Evolutionary conservation across 2,329 filamentous ascomycete genomes (phyloP).

Genomic region (Penicillium sp.): DNA sequence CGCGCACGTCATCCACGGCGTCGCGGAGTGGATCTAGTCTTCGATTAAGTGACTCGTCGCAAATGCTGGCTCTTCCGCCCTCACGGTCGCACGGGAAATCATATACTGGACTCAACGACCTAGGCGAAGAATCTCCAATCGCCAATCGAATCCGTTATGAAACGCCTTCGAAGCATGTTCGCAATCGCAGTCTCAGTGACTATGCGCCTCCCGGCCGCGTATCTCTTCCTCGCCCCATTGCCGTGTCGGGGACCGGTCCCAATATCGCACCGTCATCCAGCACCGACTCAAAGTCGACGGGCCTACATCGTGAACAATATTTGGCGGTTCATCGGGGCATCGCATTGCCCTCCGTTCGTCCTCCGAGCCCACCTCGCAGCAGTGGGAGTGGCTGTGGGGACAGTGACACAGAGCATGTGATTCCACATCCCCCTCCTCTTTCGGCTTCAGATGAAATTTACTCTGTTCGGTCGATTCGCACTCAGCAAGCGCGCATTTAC

Average conservation of each 20-base stretch:
- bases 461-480: slow-evolving; percentile 65
- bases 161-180: slow-evolving; percentile 52
- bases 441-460: slow-evolving; percentile 60
- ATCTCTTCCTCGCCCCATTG: slow-evolving; percentile 70
- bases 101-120: slow-evolving; percentile 43
- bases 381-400: slow-evolving; percentile 61
- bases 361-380: slow-evolving; percentile 80
- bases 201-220: slow-evolving; percentile 71
- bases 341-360: slow-evolving; percentile 58
- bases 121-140: slow-evolving; percentile 27
- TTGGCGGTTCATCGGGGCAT: slow-evolving; percentile 77
- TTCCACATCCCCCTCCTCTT: slow-evolving; percentile 20
- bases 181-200: slow-evolving; percentile 85
- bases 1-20: slow-evolving; percentile 43
- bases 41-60: slow-evolving; percentile 38
- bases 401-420: slow-evolving; percentile 44
- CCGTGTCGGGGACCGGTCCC: slow-evolving; percentile 63
- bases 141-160: slow-evolving; percentile 28
- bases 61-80: slow-evolving; percentile 32
- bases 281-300: slow-evolving; percentile 37
- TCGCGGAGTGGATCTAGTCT: slow-evolving; percentile 42
- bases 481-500: slow-evolving; percentile 74
- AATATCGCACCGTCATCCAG: slow-evolving; percentile 51
- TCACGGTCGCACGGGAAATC: slow-evolving; percentile 36
- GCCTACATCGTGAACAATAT: slow-evolving; percentile 74